Conservation (phyloP, 2,329 filamentous ascomycete genomes). For the Calonectria henricotiae region DNA sequence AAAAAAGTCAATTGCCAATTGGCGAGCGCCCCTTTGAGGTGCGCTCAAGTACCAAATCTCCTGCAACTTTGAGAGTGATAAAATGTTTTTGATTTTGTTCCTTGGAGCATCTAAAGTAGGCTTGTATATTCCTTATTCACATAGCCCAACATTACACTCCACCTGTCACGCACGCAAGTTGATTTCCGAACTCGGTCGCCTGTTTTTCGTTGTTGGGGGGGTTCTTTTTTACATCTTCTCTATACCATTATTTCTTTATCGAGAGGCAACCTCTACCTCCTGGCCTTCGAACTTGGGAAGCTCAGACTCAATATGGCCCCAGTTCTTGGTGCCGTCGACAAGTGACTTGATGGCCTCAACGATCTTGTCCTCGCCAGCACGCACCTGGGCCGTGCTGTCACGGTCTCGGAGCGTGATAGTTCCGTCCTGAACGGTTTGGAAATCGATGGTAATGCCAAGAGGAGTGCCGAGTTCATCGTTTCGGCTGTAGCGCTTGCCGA, state of each 20-base stretch:
- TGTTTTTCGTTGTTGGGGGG: conserved; percentile 34
- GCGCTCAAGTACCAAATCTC: not conserved
- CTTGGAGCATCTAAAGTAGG: conserved; percentile 34
- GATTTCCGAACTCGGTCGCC: conserved; percentile 30
- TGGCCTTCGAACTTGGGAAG: conserved; percentile 90
- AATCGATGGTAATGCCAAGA: conserved; percentile 94
- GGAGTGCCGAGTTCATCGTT: conserved; percentile 98
- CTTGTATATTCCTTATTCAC: conserved; percentile 37
- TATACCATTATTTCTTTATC: conserved; percentile 50
- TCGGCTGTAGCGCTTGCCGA: conserved; percentile 94
- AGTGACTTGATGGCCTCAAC: conserved; percentile 79
- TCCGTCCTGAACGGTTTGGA: conserved; percentile 92
- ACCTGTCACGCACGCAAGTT: conserved; percentile 25
- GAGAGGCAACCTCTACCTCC: conserved; percentile 67
- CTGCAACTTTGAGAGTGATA: conserved; percentile 18
- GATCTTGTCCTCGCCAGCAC: conserved; percentile 86
- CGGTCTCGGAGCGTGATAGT: conserved; percentile 91
- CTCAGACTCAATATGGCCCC: conserved; percentile 81
- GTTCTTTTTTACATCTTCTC: conserved; percentile 47
- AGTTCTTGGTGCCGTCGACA: conserved; percentile 68
- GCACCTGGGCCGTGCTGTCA: conserved; percentile 92
- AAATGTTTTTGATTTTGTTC: conserved; percentile 36
- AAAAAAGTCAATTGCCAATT: not conserved
- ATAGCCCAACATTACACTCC: conserved; percentile 30
- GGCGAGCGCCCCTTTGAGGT: not conserved